Evolutionary conservation across 73 alveolate genomes (phyloP).

Genomic region (Symbiodinium pilosum): DNA sequence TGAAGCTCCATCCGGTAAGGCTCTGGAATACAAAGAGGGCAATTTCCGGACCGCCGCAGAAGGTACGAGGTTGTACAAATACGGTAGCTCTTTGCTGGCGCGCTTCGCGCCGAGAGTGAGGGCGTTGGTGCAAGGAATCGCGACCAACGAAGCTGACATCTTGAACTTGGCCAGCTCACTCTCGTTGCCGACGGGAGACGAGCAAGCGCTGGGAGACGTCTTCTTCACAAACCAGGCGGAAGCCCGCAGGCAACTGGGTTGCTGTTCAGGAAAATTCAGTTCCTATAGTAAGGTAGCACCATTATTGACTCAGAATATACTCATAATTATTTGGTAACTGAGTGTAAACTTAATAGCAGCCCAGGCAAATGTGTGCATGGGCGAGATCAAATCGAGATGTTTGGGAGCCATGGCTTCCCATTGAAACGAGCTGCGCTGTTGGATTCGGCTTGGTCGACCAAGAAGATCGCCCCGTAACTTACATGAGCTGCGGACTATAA

Average conservation of each 20-base stretch:
- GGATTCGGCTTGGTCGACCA: slow-evolving; percentile 37
- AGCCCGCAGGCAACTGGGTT: slow-evolving; percentile 29
- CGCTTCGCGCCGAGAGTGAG: slow-evolving; percentile 50
- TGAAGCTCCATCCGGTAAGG: too few species aligned
- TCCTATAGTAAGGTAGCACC: too few species aligned
- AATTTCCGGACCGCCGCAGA: slow-evolving; percentile 3
- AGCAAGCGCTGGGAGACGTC: neutral
- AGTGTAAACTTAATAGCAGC: too few species aligned
- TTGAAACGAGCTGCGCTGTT: slow-evolving; percentile 19
- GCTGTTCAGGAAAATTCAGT: too few species aligned
- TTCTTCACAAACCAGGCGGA: slow-evolving; percentile 27
- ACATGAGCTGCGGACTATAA: neutral
- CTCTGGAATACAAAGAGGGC: neutral
- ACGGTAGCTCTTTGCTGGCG: slow-evolving; percentile 27
- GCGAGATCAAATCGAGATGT: slow-evolving; percentile 24
- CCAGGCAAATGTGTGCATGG: slow-evolving; percentile 43
- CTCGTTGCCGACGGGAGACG: neutral
- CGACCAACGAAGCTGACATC: neutral
- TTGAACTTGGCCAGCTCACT: neutral
- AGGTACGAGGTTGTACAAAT: neutral
- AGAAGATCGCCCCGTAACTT: slow-evolving; percentile 15
- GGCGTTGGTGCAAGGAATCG: slow-evolving; percentile 11
- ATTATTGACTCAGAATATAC: too few species aligned
- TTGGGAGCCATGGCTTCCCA: slow-evolving; percentile 64
- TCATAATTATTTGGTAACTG: too few species aligned